Conservation (phyloP, 2,329 filamentous ascomycete genomes). For the Fusarium devonianum region DNA sequence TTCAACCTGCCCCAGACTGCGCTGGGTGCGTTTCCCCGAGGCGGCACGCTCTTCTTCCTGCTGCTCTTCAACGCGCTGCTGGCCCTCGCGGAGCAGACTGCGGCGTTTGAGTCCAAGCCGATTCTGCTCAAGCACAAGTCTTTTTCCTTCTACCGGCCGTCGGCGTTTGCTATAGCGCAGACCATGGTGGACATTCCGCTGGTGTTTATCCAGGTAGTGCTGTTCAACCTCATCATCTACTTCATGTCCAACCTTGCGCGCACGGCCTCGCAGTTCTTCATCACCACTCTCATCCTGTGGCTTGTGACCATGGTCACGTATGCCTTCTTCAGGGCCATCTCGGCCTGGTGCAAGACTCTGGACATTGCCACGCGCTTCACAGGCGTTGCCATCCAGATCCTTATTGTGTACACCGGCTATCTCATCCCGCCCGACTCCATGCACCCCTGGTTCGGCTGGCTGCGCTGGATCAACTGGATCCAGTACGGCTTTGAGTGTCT, state of each 20-base stretch:
- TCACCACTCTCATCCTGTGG: conserved; percentile 68
- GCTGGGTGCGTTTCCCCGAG: conserved; percentile 66
- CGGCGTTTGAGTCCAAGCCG: conserved; percentile 67
- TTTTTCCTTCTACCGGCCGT: conserved; percentile 71
- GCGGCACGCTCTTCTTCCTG: conserved; percentile 58
- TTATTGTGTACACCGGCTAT: conserved; percentile 74
- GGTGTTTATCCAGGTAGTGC: conserved; percentile 69
- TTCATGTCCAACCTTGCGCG: conserved; percentile 77
- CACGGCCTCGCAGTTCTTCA: conserved; percentile 72
- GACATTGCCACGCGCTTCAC: conserved; percentile 69
- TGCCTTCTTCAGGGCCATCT: conserved; percentile 65
- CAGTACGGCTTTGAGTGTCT: conserved; percentile 76
- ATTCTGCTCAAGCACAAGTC: conserved; percentile 75
- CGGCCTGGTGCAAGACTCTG: conserved; percentile 64
- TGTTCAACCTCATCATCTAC: conserved; percentile 77
- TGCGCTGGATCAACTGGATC: conserved; percentile 71
- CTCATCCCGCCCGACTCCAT: conserved; percentile 65
- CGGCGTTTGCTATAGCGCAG: conserved; percentile 63
- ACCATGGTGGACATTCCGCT: conserved; percentile 66
- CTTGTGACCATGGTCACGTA: conserved; percentile 64
- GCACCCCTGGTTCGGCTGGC: conserved; percentile 70
- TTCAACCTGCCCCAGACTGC: conserved; percentile 70
- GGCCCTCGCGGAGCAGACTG: conserved; percentile 76
- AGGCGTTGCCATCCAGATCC: conserved; percentile 64
- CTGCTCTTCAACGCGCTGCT: conserved; percentile 68